A percentile compares a stretch with the other conserved stretches of the same genome.
Conservation (phyloP, 2,329 filamentous ascomycete genomes). For the Paradendryphiella salina region DNA sequence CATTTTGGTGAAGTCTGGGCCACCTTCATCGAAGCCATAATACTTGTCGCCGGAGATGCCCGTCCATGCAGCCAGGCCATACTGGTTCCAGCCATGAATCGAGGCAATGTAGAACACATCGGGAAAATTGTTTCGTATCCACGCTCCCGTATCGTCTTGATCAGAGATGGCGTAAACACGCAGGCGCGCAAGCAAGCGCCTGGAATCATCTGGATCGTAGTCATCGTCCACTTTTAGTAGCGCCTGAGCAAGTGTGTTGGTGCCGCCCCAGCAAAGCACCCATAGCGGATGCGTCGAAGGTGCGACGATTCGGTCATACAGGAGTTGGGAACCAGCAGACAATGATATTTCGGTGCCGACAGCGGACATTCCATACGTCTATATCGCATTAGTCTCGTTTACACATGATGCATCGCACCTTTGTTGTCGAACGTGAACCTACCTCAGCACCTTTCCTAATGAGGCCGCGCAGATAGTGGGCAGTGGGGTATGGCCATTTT, state of each 20-base stretch:
- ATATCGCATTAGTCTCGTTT: neutral
- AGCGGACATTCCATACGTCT: constrained; percentile 48
- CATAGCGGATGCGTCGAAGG: constrained; percentile 53
- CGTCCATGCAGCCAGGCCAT: constrained; percentile 58
- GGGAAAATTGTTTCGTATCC: constrained; percentile 60
- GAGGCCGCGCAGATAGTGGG: constrained; percentile 29
- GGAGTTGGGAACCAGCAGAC: constrained; percentile 51
- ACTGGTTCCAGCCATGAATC: constrained; percentile 61
- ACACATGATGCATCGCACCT: neutral
- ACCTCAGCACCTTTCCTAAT: constrained; percentile 42
- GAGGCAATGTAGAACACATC: constrained; percentile 61
- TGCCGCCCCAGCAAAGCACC: constrained; percentile 59
- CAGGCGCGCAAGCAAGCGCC: constrained; percentile 38
- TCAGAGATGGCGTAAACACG: constrained; percentile 58
- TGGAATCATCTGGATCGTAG: constrained; percentile 39
- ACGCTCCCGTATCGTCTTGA: constrained; percentile 61
- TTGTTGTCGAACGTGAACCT: neutral
- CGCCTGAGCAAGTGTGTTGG: constrained; percentile 57
- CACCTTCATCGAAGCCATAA: constrained; percentile 54
- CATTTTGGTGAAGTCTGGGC: constrained; percentile 55
- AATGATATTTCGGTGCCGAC: constrained; percentile 39
- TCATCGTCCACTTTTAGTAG: constrained; percentile 48
- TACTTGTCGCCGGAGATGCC: constrained; percentile 58
- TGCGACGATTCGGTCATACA: constrained; percentile 49
- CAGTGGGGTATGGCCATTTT: constrained; percentile 36